phyloP scores from a whole-genome alignment of 1,139 yeast genomes.

The Casaregolazyma lundiana region DNA sequence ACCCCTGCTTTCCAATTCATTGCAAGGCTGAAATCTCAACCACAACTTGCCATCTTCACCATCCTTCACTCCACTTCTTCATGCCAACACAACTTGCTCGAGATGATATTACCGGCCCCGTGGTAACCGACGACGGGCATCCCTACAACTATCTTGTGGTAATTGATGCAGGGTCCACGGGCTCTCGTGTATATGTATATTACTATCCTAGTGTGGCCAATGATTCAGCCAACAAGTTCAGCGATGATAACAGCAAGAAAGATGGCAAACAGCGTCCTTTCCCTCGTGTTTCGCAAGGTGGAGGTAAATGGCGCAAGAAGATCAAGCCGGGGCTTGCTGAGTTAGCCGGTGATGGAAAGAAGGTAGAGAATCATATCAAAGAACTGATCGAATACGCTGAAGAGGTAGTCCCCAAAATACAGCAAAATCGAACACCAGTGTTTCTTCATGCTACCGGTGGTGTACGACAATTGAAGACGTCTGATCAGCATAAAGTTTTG shows the following conservation, averaged over 20 bases:
- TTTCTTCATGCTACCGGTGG: slow-evolving; percentile 81
- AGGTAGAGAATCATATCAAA: slow-evolving; percentile 46
- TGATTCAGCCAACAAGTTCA: slow-evolving; percentile 20
- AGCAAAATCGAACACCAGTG: slow-evolving; percentile 68
- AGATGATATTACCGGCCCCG: slow-evolving; percentile 14
- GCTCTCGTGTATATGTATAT: slow-evolving; percentile 71
- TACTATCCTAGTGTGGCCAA: slow-evolving; percentile 51
- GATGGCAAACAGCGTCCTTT: slow-evolving; percentile 16
- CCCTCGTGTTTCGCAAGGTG: slow-evolving; percentile 44
- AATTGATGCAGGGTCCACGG: slow-evolving; percentile 81
- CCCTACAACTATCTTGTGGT: slow-evolving; percentile 46
- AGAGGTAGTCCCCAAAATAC: slow-evolving; percentile 57
- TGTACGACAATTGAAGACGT: slow-evolving; percentile 58
- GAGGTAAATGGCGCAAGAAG: slow-evolving; percentile 54
- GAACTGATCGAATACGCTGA: slow-evolving; percentile 51
- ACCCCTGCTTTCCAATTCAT: background rate
- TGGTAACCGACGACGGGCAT: slow-evolving; percentile 15
- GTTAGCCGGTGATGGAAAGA: slow-evolving; percentile 45
- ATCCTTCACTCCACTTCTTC: background rate
- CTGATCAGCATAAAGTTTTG: slow-evolving; percentile 49
- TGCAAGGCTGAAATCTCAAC: background rate
- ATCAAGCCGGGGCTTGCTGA: slow-evolving; percentile 66
- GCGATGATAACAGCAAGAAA: slow-evolving; percentile 5
- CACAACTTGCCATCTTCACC: background rate
- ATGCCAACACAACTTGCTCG: slow-evolving; percentile 1